Evolutionary conservation across 441 rosid species (phyloP).

Genomic region (Aquilaria agallochum): DNA sequence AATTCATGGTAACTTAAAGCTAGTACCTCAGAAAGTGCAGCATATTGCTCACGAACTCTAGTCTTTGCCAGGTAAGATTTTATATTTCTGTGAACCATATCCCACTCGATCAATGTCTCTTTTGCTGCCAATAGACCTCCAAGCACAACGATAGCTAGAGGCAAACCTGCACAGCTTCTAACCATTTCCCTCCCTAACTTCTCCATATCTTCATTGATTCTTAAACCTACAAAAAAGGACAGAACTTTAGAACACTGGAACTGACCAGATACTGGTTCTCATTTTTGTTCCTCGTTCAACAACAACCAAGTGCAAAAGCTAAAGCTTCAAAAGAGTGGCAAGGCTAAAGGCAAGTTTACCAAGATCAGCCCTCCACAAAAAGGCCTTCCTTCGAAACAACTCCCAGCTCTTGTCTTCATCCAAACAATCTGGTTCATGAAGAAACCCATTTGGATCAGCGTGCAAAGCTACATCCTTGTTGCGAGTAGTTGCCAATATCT

Average conservation of each 20-base stretch:
- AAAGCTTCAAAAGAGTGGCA: neutral
- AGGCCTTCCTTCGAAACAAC: slow-evolving; percentile 23
- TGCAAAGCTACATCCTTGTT: slow-evolving; percentile 18
- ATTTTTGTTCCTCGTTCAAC: too few species aligned
- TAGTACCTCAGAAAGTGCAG: slow-evolving; percentile 22
- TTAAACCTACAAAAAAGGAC: slow-evolving; percentile 3
- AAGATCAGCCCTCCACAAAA: slow-evolving; percentile 12
- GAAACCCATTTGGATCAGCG: slow-evolving; percentile 20
- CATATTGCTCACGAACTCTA: slow-evolving; percentile 9
- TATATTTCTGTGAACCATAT: slow-evolving; percentile 18
- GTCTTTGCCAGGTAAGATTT: slow-evolving; percentile 14
- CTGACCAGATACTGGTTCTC: too few species aligned
- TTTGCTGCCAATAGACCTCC: slow-evolving; percentile 26
- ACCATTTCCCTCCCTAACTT: slow-evolving; percentile 24
- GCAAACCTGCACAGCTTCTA: slow-evolving; percentile 24
- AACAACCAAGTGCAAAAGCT: too few species aligned
- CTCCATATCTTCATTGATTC: slow-evolving; percentile 8
- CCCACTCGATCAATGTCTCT: slow-evolving; percentile 17
- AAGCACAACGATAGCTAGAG: slow-evolving; percentile 25
- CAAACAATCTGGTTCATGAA: slow-evolving; percentile 19
- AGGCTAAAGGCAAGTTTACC: slow-evolving; percentile 3
- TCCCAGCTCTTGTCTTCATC: slow-evolving; percentile 27
- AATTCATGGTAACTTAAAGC: slow-evolving; percentile 29
- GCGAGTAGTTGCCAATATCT: slow-evolving; percentile 28
- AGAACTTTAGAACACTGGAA: too few species aligned